Conservation (phyloP, 768 basidiomycete genomes). For the Boletus pseudopeckii region DNA sequence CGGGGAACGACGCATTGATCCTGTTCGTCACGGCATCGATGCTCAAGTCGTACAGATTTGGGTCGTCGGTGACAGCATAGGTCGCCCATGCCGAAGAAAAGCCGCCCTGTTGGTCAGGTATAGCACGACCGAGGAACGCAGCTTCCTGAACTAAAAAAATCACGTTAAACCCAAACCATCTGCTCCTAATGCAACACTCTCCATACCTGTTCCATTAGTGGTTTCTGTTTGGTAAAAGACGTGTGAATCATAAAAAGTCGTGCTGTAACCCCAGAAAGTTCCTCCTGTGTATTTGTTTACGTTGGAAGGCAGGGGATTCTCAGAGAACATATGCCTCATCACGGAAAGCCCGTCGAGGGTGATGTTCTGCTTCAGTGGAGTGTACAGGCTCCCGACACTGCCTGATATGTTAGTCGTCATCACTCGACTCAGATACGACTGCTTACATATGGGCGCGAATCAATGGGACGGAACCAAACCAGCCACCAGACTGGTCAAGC, state of each 20-base stretch:
- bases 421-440: neutral
- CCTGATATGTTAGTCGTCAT: neutral
- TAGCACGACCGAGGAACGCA: slow-evolving; percentile 13
- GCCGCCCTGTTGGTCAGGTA: neutral
- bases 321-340: slow-evolving; percentile 14
- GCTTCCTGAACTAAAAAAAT: slow-evolving; percentile 10
- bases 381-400: slow-evolving; percentile 5
- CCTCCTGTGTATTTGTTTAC: slow-evolving; percentile 4
- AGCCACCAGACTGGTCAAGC: slow-evolving; percentile 4
- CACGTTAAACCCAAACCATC: neutral
- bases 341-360: slow-evolving; percentile 3
- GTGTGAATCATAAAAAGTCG: slow-evolving; percentile 9
- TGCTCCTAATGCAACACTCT: too few relatives aligned
- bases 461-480: slow-evolving; percentile 14
- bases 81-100: slow-evolving; percentile 10
- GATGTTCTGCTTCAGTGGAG: neutral
- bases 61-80: slow-evolving; percentile 13
- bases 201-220: slow-evolving; percentile 8
- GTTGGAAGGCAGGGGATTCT: neutral
- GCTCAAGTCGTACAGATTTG: neutral
- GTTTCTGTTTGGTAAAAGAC: slow-evolving; percentile 14
- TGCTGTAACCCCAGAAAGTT: slow-evolving; percentile 12
- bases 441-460: slow-evolving; percentile 14
- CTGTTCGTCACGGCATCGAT: neutral
- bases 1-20: slow-evolving; percentile 4